phyloP scores from a whole-genome alignment of 805 yeast genomes.

The Saccharomycopsis capsularis region DNA sequence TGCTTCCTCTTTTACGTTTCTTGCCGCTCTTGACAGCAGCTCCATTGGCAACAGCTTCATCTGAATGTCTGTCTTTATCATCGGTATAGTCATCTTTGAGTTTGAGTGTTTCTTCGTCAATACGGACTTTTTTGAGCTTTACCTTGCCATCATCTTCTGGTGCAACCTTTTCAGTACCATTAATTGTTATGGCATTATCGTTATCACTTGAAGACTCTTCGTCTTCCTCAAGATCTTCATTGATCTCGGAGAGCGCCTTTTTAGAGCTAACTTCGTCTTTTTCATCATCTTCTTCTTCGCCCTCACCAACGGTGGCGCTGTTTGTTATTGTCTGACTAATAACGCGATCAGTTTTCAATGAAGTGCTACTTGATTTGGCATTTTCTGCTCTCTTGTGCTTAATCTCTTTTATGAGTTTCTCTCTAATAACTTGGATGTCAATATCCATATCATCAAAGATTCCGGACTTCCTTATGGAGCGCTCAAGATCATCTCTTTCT shows the following conservation, averaged over 20 bases:
- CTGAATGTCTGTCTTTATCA: neutral
- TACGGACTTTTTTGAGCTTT: conserved; percentile 3
- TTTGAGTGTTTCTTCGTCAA: conserved; percentile 3
- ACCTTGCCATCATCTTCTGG: neutral
- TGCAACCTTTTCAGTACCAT: conserved; percentile 6
- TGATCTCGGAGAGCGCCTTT: neutral
- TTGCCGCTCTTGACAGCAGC: conserved; percentile 28
- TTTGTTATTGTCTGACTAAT: conserved; percentile 24
- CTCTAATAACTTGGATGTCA: conserved; percentile 23
- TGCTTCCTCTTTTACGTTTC: conserved; percentile 73
- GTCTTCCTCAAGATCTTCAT: neutral
- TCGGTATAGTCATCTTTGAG: conserved; percentile 17
- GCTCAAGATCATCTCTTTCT: neutral
- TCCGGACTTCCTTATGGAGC: neutral
- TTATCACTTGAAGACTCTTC: neutral
- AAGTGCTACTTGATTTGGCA: neutral
- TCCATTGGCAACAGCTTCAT: neutral
- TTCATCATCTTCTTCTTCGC: neutral
- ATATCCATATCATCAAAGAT: conserved; percentile 15
- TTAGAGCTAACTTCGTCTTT: neutral
- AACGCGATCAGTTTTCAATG: conserved; percentile 23
- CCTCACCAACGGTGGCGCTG: conserved; percentile 3
- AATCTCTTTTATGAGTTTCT: conserved; percentile 5
- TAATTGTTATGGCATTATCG: neutral
- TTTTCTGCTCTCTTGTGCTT: neutral